These are phyloP conservation scores for Pleurotus pulmonarius DNA, from an alignment of 768 basidiomycete species.

Conservation along the genomic window DNA sequence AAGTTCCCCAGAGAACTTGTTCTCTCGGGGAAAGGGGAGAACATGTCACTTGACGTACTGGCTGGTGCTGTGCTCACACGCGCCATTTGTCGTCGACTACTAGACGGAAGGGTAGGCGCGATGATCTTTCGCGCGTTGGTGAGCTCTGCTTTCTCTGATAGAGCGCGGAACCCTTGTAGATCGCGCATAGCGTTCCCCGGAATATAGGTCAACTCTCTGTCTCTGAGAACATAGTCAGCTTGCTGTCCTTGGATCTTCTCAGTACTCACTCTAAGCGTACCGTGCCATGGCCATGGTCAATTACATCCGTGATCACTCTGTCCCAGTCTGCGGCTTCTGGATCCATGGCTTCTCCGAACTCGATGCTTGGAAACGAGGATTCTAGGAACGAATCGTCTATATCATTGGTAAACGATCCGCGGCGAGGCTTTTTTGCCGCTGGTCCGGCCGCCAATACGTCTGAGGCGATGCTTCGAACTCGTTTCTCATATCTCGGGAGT, in stretches of 20 bases:
- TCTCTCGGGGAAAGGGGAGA: slow-evolving; percentile 24
- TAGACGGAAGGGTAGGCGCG: not conserved
- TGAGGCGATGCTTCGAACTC: not conserved
- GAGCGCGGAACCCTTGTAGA: slow-evolving; percentile 42
- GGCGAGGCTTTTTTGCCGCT: slow-evolving; percentile 15
- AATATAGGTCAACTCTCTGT: slow-evolving; percentile 40
- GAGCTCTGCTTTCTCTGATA: slow-evolving; percentile 29
- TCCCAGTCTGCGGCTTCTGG: slow-evolving; percentile 43
- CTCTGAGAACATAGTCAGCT: slow-evolving; percentile 17
- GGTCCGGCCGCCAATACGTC: slow-evolving; percentile 7
- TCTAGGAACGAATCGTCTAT: slow-evolving; percentile 8
- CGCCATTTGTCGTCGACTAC: slow-evolving; percentile 19
- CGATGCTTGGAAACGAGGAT: not conserved
- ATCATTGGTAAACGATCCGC: not conserved
- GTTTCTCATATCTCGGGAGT: slow-evolving; percentile 42
- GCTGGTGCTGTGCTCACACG: slow-evolving; percentile 34
- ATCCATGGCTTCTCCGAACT: slow-evolving; percentile 12
- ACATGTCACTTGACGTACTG: slow-evolving; percentile 15
- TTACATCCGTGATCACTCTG: slow-evolving; percentile 33
- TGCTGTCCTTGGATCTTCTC: not conserved
- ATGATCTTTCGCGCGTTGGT: slow-evolving; percentile 10
- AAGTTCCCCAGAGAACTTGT: slow-evolving; percentile 28
- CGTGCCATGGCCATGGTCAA: slow-evolving; percentile 44
- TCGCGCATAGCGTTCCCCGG: slow-evolving; percentile 45
- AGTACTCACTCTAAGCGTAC: slow-evolving; percentile 52